Conservation (phyloP, 371 early-diverging fungal species). For the Entomophthora muscae region DNA sequence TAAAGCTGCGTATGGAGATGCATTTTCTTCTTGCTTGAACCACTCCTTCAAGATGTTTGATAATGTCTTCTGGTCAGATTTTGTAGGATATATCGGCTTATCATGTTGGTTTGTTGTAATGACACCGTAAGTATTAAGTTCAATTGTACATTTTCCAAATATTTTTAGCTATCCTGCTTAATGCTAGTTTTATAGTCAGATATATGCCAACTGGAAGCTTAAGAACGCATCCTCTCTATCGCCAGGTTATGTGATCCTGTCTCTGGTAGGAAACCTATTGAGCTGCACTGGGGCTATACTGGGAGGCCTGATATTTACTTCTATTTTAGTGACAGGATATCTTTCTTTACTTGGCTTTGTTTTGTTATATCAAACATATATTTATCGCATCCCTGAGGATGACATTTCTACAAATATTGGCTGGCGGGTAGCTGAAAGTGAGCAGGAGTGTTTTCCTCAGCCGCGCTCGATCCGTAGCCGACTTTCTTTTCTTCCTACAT, state of each 20-base stretch:
- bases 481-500: not conserved
- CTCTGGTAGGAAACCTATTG: slow-evolving; percentile 2
- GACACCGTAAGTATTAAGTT: not conserved
- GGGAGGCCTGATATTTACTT: not conserved
- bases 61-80: not conserved
- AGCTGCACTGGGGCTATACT: slow-evolving; percentile 2
- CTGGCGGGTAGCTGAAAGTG: not conserved
- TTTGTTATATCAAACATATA: slow-evolving; percentile 1
- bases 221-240: slow-evolving; percentile 5
- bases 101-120: not conserved
- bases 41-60: not conserved
- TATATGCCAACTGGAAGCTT: slow-evolving; percentile 7
- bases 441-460: not conserved
- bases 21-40: not conserved
- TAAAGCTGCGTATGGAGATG: not conserved
- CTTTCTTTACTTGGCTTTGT: not conserved
- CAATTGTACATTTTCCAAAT: too few species aligned
- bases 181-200: not conserved
- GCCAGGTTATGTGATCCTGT: not conserved
- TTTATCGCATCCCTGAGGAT: not conserved
- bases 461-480: not conserved
- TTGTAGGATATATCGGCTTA: not conserved
- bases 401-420: not conserved
- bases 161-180: not conserved
- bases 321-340: slow-evolving; percentile 5